Evolutionary conservation across 2,329 filamentous ascomycete species (phyloP), one percentile per base, ranked within the genome.

Genomic region (Phialophora verrucosa): DNA sequence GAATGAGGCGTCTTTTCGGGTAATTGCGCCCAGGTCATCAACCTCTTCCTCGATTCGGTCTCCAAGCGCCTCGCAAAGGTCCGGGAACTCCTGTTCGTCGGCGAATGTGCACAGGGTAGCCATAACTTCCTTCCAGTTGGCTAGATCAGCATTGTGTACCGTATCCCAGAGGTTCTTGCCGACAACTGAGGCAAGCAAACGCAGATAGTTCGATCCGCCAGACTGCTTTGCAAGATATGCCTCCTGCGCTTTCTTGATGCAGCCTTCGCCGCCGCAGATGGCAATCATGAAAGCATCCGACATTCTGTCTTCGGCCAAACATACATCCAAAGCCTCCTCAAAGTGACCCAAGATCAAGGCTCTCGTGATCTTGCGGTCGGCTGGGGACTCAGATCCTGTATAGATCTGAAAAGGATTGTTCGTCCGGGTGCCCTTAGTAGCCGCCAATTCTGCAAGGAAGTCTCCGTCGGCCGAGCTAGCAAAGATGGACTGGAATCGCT

Each of bases 271-370:
- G 65, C 95, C 93, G 74, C 93, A 98, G 74, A 98, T 97, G 55
- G 96, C 95, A 76, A 99, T 94, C 83, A 99, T 92, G 80, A 99
- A 97, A 47, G 95, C 95, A 80, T 99, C 95, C 0, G 95, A 95
- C 76, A 98, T 88, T 61, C 93, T 89, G 71, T 96, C 89, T 78
- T 97, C 92, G 74, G 91, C 89, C 17, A 99, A 81, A 73, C 93
- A 97, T 59, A 97, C 87, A 64, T 96, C 91, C 65, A 96, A 89
- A 20, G 95, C 95, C 76, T 91, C 91, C 64, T 93, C 88, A 74
- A 99, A 99, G 70, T 96, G 87, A 7, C 95, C 95, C 10, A 98
- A 84, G 82, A 98, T 91, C 65, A 99, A 81, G 35, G 94, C 91
- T 73, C 88, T 90, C 3, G 95, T 98, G 70, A 99, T 93, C 64